Percentiles rank a stretch among this genome's conserved stretches.
Evolutionary conservation across 2,329 filamentous ascomycete genomes (phyloP).

Genomic region (Stagonosporopsis cucurbitacearum): DNA sequence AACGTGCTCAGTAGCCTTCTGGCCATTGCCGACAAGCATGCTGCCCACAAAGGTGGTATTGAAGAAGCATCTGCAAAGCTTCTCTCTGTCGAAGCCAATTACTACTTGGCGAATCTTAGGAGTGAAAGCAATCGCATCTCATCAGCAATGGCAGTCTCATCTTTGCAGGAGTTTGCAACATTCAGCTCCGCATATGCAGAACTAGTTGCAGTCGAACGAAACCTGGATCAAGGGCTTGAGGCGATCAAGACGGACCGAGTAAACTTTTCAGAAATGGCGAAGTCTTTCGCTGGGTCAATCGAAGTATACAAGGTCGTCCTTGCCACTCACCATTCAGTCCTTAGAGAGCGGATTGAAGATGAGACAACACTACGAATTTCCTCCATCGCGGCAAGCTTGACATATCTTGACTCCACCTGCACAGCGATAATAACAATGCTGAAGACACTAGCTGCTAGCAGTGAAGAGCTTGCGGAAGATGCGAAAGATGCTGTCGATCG

Average conservation of each 20-base stretch:
- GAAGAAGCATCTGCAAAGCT: conserved; percentile 77
- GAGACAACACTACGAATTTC: conserved; percentile 30
- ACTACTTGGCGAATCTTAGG: conserved; percentile 84
- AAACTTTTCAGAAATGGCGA: conserved; percentile 81
- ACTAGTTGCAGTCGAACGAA: conserved; percentile 88
- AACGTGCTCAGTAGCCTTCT: conserved; percentile 23
- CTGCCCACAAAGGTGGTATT: conserved; percentile 70
- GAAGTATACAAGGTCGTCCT: conserved; percentile 31
- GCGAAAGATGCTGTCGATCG: conserved; percentile 51
- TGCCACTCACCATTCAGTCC: conserved; percentile 18
- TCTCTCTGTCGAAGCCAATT: conserved; percentile 72
- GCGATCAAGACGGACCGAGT: conserved; percentile 82
- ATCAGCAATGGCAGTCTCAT: conserved; percentile 79
- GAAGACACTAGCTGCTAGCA: conserved; percentile 13
- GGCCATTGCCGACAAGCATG: conserved; percentile 58
- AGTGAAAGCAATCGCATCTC: conserved; percentile 85
- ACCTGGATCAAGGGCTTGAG: conserved; percentile 88
- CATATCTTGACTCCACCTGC: conserved; percentile 30
- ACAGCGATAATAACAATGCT: conserved; percentile 24
- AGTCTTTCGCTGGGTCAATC: conserved; percentile 70
- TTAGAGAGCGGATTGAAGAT: conserved; percentile 33
- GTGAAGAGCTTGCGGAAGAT: conserved; percentile 8
- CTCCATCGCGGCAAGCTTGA: conserved; percentile 31
- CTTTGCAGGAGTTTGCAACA: conserved; percentile 75
- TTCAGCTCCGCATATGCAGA: conserved; percentile 85